Conservation (phyloP, 2,329 filamentous ascomycete species). For the Lachnellula subtilissima region DNA sequence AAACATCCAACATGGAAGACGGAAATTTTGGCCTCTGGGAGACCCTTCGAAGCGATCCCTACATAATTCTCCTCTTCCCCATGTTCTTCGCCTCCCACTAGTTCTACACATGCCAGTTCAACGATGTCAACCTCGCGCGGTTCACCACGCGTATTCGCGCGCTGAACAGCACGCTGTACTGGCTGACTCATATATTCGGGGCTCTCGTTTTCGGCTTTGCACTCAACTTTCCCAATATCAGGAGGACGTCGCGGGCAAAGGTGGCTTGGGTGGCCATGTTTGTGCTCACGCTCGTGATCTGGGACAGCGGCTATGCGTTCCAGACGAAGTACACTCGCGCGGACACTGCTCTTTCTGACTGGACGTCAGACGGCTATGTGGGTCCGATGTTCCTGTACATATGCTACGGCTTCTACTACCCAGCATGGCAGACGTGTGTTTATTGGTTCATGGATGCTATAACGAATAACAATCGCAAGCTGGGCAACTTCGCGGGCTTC, state of each 20-base stretch:
- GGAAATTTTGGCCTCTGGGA: conserved; percentile 71
- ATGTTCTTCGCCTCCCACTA: conserved; percentile 75
- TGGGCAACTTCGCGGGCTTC: conserved; percentile 83
- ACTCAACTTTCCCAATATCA: conserved; percentile 55
- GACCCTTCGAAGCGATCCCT: conserved; percentile 63
- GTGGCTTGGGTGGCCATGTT: conserved; percentile 56
- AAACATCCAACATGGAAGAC: conserved; percentile 81
- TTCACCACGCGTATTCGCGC: conserved; percentile 68
- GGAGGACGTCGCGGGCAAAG: conserved; percentile 63
- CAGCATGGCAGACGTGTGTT: conserved; percentile 78
- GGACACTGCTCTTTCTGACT: conserved; percentile 11
- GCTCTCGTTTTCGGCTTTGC: conserved; percentile 68
- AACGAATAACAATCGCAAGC: conserved; percentile 82
- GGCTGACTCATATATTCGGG: conserved; percentile 69
- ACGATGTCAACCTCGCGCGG: conserved; percentile 60
- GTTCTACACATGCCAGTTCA: conserved; percentile 76
- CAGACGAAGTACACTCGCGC: conserved; percentile 49
- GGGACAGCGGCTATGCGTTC: conserved; percentile 79
- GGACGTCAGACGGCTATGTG: conserved; percentile 58
- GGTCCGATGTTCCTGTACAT: conserved; percentile 83
- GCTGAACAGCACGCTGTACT: conserved; percentile 74
- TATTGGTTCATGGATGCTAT: conserved; percentile 93
- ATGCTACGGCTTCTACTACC: conserved; percentile 83
- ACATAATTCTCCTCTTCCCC: conserved; percentile 69
- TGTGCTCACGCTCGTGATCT: conserved; percentile 66